Conservation (phyloP, 371 early-diverging fungal species). For the Fennellomyces sp. region DNA sequence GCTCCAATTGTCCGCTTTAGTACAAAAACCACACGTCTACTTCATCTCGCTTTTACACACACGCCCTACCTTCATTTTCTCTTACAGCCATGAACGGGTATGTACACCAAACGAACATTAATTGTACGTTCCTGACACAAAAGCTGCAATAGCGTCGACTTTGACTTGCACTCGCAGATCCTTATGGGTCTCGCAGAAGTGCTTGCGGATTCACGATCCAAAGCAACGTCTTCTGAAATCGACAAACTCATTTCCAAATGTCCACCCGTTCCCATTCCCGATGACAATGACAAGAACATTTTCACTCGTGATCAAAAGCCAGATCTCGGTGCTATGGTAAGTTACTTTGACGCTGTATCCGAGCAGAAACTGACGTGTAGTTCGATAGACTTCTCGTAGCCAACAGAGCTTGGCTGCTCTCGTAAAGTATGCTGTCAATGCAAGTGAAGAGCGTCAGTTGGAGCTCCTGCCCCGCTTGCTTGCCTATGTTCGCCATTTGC, state of each 20-base stretch:
- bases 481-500: slow-evolving; percentile 35
- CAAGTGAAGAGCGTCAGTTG: slow-evolving; percentile 33
- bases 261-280: slow-evolving; percentile 29
- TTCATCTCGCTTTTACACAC: neutral
- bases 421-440: slow-evolving; percentile 35
- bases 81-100: slow-evolving; percentile 7
- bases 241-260: slow-evolving; percentile 40
- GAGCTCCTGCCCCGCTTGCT: slow-evolving; percentile 41
- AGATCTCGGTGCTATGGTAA: slow-evolving; percentile 29
- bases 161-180: slow-evolving; percentile 61
- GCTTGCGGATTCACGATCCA: slow-evolving; percentile 48
- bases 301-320: slow-evolving; percentile 16
- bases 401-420: slow-evolving; percentile 50
- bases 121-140: too few species aligned
- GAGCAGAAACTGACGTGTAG: neutral
- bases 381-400: slow-evolving; percentile 39
- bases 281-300: slow-evolving; percentile 22
- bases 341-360: neutral
- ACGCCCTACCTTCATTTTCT: neutral
- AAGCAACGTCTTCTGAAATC: slow-evolving; percentile 35
- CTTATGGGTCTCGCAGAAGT: slow-evolving; percentile 59
- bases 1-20: too few species aligned
- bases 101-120: neutral
- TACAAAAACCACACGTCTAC: neutral
- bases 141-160: slow-evolving; percentile 15